A percentile compares a stretch with the other conserved stretches of the same genome.
Conservation (phyloP, 139 green algal species). For the Deuterostichococcus epilithicus region DNA sequence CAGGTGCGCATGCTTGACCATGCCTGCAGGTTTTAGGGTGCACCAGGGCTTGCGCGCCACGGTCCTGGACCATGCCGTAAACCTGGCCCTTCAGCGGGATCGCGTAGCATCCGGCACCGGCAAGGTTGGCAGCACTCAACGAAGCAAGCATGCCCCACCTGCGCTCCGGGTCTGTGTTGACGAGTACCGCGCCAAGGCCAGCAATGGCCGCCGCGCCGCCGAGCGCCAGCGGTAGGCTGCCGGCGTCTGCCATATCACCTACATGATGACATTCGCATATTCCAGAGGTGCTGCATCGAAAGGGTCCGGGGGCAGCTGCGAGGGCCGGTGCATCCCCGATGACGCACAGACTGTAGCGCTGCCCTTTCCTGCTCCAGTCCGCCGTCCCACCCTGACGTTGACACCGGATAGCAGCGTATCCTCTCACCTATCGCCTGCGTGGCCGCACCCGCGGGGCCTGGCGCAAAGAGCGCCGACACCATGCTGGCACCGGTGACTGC, state of each 20-base stretch:
- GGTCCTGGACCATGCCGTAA: too few species aligned
- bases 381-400: too few species aligned
- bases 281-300: too few species aligned
- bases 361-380: too few species aligned
- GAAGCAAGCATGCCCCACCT: conserved; percentile 23
- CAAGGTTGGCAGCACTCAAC: background rate
- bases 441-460: background rate
- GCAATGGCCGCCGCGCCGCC: conserved; percentile 63
- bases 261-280: background rate
- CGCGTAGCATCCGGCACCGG: too few species aligned
- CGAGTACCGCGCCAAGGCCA: conserved; percentile 60
- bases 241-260: background rate
- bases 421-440: background rate
- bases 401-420: too few species aligned
- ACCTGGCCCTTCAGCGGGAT: too few species aligned
- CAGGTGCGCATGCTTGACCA: background rate
- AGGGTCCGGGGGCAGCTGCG: too few species aligned
- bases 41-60: background rate
- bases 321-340: background rate
- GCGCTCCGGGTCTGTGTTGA: conserved; percentile 78
- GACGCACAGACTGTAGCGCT: background rate
- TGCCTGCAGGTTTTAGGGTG: background rate
- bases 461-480: background rate
- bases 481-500: background rate
- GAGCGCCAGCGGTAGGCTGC: conserved; percentile 45